Base-by-base conservation (phyloP, 2,329 filamentous ascomycete species). In the Kalaharituber pfeilii region DNA sequence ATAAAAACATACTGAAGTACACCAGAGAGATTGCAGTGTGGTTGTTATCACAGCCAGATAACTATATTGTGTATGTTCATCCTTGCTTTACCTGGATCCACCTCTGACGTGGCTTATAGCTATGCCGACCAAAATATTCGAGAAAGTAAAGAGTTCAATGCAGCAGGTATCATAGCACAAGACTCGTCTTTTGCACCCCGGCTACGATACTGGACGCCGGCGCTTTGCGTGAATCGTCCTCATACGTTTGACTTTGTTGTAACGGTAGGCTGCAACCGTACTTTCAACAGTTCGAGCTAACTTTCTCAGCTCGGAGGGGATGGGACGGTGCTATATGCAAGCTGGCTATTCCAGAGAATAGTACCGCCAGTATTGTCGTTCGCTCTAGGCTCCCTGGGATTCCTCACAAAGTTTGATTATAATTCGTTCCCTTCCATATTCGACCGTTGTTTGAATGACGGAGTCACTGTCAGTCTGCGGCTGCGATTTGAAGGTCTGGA, bases 401-500 rank as follows among this genome's bases (percentile, higher is more conserved):
- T 98, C 66, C 71, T 98, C 60, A 96, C 91, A 25, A 95, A 95
- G 66, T 96, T 96, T 66, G 88, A 96, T 67, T 98, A 88, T 67
- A 78, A 80, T 13, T 72, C 83, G 3, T 86, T 85, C 61, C 72
- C 77, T 57, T 69, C 75, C 13, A 93, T 78, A 1, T 73, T 95
- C 44, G 28, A 77, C 74, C 2, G 77, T 74, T 45, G 84, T 0
- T 91, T 95, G 62, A 73, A 72, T 39, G 81, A 93, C 56, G 91
- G 91, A 5, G 83, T 96, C 20, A 91, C 84, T 0, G 85, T 96
- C 18, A 93, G 85, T 63, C 69, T 98, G 58, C 77, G 91, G 44
- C 70, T 96, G 57, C 78, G 91, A 36, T 95, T 98, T 63, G 91
- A 96, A 69, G 88, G 84, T 26, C 95, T 87, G 0, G 77, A 95